These are phyloP conservation scores for Colletotrichum magnum DNA, from an alignment of 2,329 filamentous ascomycete species.

Conservation along the genomic window DNA sequence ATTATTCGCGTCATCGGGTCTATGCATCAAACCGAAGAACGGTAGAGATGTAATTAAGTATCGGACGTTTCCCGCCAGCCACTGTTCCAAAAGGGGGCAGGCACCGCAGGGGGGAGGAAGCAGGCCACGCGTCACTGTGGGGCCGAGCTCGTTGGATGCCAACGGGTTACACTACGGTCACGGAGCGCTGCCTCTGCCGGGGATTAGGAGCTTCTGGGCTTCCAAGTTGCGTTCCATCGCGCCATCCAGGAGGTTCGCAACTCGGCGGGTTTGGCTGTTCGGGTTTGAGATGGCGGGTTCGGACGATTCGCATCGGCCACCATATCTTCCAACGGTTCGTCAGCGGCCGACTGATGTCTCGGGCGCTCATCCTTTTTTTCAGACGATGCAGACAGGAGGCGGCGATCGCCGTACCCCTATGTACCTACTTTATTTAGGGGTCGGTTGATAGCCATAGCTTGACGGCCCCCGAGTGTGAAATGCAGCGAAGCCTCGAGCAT, in stretches of 20 bases:
- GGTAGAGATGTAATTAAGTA: background rate
- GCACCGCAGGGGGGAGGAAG: constrained; percentile 18
- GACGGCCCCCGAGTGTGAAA: background rate
- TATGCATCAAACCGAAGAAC: constrained; percentile 19
- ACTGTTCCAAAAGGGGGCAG: constrained; percentile 16
- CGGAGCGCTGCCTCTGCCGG: constrained; percentile 3
- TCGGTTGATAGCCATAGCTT: background rate
- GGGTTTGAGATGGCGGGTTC: constrained; percentile 8
- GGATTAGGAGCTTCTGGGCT: constrained; percentile 9
- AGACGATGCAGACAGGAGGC: constrained; percentile 17
- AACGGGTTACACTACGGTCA: background rate
- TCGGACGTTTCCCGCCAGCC: constrained; percentile 11
- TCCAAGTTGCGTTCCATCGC: constrained; percentile 15
- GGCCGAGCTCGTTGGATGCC: constrained; percentile 10
- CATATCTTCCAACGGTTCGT: constrained; percentile 4
- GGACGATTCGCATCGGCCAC: constrained; percentile 15
- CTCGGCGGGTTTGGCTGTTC: constrained; percentile 6
- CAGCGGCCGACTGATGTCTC: constrained; percentile 24
- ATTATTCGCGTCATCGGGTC: background rate
- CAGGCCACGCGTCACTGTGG: constrained; percentile 38
- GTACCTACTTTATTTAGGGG: background rate
- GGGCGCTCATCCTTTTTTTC: constrained; percentile 6
- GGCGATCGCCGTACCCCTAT: constrained; percentile 5
- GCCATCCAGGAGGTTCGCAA: background rate
- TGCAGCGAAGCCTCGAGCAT: background rate